phyloP scores from a whole-genome alignment of 1,284 basidiomycete species.

The Trametes versicolor region DNA sequence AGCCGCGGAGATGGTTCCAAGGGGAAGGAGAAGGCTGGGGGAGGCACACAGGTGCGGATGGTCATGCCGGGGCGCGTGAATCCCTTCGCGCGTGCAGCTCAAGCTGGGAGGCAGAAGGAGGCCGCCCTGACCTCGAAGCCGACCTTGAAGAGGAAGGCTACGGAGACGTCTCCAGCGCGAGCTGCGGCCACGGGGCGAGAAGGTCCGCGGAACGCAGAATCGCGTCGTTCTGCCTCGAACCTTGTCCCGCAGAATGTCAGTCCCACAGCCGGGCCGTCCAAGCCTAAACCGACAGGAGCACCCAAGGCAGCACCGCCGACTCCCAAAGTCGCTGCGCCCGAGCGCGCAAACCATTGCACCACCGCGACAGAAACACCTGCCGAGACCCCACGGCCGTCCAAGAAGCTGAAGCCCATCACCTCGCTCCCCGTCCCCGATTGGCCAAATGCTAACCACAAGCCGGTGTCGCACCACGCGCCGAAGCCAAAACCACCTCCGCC shows the following conservation, averaged over 20 bases:
- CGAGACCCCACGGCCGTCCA: conserved; percentile 15
- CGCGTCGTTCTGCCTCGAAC: no score
- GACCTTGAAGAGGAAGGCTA: neutral
- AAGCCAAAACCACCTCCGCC: conserved; percentile 7
- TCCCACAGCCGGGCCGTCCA: neutral
- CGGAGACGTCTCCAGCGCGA: neutral
- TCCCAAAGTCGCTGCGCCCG: no score
- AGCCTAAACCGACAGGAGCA: no score
- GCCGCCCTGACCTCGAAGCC: neutral
- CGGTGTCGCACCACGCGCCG: conserved; percentile 24
- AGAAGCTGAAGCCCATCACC: conserved; percentile 33
- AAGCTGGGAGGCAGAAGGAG: conserved; percentile 3
- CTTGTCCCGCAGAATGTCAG: neutral
- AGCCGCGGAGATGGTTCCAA: conserved; percentile 5
- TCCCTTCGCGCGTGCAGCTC: conserved; percentile 26
- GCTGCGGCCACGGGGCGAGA: neutral
- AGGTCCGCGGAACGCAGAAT: no score
- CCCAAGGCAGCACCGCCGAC: neutral
- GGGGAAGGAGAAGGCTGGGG: neutral
- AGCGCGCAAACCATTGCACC: no score
- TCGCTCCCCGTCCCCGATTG: conserved; percentile 26
- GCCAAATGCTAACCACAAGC: conserved; percentile 23
- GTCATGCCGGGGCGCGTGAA: conserved; percentile 19
- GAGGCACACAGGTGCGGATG: neutral
- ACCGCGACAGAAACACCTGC: no score